Conservation (phyloP, 2,329 filamentous ascomycete genomes). For the Colletotrichum destructivum region DNA sequence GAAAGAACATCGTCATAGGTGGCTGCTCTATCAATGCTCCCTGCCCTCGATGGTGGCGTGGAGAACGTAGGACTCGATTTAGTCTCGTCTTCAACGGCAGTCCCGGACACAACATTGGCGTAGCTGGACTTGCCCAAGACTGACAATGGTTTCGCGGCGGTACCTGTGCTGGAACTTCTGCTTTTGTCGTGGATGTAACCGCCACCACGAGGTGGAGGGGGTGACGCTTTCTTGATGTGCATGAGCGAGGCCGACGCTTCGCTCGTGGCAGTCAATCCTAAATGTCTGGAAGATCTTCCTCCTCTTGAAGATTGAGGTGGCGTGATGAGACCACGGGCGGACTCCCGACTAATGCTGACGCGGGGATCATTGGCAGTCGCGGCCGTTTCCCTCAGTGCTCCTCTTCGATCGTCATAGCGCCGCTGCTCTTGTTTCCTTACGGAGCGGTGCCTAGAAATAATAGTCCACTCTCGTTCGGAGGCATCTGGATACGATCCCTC, state of each 20-base stretch:
- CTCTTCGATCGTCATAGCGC: slow-evolving; percentile 61
- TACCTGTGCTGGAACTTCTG: slow-evolving; percentile 44
- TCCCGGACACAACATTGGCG: slow-evolving; percentile 47
- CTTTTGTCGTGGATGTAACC: slow-evolving; percentile 48
- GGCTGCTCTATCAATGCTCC: slow-evolving; percentile 38
- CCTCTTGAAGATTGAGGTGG: slow-evolving; percentile 40
- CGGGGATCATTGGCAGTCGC: slow-evolving; percentile 57
- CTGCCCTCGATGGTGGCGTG: slow-evolving; percentile 35
- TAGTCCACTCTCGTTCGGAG: slow-evolving; percentile 47
- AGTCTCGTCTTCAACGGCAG: slow-evolving; percentile 35
- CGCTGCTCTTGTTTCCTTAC: slow-evolving; percentile 56
- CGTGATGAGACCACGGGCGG: slow-evolving; percentile 54
- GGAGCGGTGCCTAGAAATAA: slow-evolving; percentile 57
- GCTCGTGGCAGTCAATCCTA: slow-evolving; percentile 52
- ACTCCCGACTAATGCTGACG: slow-evolving; percentile 58
- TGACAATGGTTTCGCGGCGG: slow-evolving; percentile 48
- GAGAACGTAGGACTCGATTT: slow-evolving; percentile 45
- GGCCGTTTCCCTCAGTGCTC: slow-evolving; percentile 60
- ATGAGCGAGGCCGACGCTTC: slow-evolving; percentile 61
- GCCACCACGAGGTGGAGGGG: slow-evolving; percentile 49
- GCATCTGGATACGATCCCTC: background rate
- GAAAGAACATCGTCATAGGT: slow-evolving; percentile 47
- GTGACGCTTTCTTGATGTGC: slow-evolving; percentile 57
- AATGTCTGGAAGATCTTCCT: slow-evolving; percentile 47
- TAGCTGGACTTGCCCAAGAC: slow-evolving; percentile 53